Conservation (phyloP, 2,329 filamentous ascomycete genomes). For the Botrytis elliptica region DNA sequence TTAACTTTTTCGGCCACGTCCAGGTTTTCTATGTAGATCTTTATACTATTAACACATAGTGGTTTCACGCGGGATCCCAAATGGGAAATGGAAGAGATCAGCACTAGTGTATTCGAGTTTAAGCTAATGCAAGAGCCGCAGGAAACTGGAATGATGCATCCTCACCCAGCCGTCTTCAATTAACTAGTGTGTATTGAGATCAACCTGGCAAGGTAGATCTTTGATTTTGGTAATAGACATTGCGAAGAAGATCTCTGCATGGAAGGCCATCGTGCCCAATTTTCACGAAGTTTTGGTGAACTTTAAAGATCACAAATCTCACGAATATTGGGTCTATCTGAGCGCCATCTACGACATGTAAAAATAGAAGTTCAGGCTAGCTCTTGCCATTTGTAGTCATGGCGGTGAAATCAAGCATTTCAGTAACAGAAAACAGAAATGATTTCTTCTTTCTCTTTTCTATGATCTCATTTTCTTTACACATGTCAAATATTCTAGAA, state of each 20-base stretch:
- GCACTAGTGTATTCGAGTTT: background rate
- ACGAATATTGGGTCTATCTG: background rate
- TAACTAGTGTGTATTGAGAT: background rate
- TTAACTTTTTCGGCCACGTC: background rate
- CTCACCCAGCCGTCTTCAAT: background rate
- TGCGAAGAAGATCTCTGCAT: background rate
- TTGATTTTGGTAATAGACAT: background rate
- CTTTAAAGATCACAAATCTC: background rate
- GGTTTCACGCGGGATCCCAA: background rate
- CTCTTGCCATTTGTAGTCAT: background rate
- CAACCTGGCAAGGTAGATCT: background rate
- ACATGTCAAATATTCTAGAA: slow-evolving; percentile 14
- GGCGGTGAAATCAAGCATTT: background rate
- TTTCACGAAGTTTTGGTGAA: background rate
- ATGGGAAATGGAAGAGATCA: too few species aligned
- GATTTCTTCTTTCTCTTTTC: background rate
- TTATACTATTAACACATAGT: background rate
- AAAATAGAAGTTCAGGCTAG: too few species aligned
- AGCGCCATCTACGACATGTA: background rate
- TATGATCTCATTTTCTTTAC: background rate
- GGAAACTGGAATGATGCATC: background rate
- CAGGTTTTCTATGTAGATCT: background rate
- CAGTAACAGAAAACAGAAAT: background rate
- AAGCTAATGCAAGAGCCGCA: background rate
- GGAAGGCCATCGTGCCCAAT: background rate